These are phyloP conservation scores for Maudiozyma barnettii DNA, from an alignment of 805 yeast species.

Conservation along the genomic window DNA sequence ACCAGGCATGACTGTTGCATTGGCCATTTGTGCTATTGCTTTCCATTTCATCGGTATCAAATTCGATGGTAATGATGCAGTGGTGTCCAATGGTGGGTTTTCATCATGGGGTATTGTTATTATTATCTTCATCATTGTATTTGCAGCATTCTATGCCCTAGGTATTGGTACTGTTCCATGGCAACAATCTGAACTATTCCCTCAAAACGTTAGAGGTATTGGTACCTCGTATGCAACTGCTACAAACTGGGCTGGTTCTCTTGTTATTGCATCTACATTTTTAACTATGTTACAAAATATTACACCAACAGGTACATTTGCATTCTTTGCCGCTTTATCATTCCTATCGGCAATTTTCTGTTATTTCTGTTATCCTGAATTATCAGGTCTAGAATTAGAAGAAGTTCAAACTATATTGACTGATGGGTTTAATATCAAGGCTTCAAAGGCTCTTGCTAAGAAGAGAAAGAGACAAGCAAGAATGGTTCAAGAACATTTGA, in stretches of 20 bases:
- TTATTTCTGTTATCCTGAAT: slow-evolving; percentile 83
- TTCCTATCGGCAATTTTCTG: slow-evolving; percentile 62
- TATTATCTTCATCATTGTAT: slow-evolving; percentile 75
- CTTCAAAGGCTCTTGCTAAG: slow-evolving; percentile 46
- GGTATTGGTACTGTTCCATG: slow-evolving; percentile 98
- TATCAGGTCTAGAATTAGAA: slow-evolving; percentile 81
- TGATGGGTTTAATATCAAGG: slow-evolving; percentile 79
- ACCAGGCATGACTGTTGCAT: slow-evolving; percentile 73
- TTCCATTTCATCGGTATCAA: slow-evolving; percentile 73
- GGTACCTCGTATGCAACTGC: slow-evolving; percentile 90
- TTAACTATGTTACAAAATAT: slow-evolving; percentile 88
- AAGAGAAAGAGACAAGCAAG: slow-evolving; percentile 31
- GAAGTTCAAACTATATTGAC: slow-evolving; percentile 76
- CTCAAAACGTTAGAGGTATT: slow-evolving; percentile 85
- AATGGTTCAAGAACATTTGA: slow-evolving; percentile 7
- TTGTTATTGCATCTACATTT: slow-evolving; percentile 84
- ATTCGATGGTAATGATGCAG: slow-evolving; percentile 41
- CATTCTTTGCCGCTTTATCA: slow-evolving; percentile 79
- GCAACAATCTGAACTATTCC: slow-evolving; percentile 94
- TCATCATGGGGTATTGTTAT: slow-evolving; percentile 84
- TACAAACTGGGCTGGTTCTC: slow-evolving; percentile 91
- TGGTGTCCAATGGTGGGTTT: slow-evolving; percentile 38
- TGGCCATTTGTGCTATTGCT: slow-evolving; percentile 77
- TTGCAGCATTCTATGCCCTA: slow-evolving; percentile 82
- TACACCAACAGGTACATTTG: slow-evolving; percentile 92